Base-by-base conservation (phyloP, 345 rosid genomes). In the Moricandia arvensis region DNA sequence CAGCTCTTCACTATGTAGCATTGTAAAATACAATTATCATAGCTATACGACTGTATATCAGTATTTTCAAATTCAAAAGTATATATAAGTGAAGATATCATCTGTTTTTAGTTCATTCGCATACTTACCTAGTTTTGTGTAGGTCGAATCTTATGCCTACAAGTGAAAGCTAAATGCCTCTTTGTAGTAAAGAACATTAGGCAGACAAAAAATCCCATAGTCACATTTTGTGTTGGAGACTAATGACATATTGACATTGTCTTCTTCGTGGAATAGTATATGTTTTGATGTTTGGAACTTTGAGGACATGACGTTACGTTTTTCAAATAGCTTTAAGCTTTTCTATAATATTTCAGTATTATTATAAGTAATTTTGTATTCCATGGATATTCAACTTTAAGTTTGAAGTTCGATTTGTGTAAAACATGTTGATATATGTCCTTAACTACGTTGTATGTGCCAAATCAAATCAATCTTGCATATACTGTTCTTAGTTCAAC, bases 281-380 rank as follows among this genome's bases (percentile, higher is more conserved):
- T 73, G 76, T 78, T 61, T 72, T 61, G 59, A 35, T 78, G 81
- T 67, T 78, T 78, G 77, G 63, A 78, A 67, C 77, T 73, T 66
- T 53, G 77, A 60, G 64, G 74, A 78, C 78, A 72, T 47, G 53
- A 37, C 57, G 43, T 18, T 41, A 41, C 34, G 51, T 60, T 66
- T 72, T 66, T 11, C 68, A 51, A 59, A 72, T 35, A 59, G 49
- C 69, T 66, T 77, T 54, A 27, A 31, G 61, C 0, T 7, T 21
- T 61, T 29, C 18, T 53, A 35, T 30, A n/a, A n/a, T 67, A 6
- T 60, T 24, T 60, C 35, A 49, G 4, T 13, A 51, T 9, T 8
- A 13, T 1, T 51, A 18, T 43, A 66, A 3, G 59, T 66, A 45
- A 29, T 18, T n/a, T 58, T n/a, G 29, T 66, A 57, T 43, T 74